Percentiles rank a stretch among this genome's conserved stretches.
Evolutionary conservation across 2,329 filamentous ascomycete genomes (phyloP).

Genomic region (Sarocladiaceae sp.): DNA sequence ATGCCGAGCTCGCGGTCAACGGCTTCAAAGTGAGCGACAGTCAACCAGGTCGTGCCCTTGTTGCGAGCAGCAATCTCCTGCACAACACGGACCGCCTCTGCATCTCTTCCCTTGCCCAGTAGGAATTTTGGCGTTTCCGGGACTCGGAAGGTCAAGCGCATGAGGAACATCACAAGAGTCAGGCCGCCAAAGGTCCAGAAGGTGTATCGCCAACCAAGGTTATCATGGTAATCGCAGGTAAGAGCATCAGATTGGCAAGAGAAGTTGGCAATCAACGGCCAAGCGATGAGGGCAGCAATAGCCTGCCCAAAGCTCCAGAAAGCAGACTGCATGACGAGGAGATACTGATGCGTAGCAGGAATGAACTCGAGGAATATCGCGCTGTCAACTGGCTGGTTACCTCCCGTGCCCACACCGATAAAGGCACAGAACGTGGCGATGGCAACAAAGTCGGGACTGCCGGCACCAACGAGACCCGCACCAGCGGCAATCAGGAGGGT

Average conservation of each 20-base stretch:
- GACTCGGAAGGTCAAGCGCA: slow-evolving; percentile 30
- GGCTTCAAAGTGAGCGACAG: slow-evolving; percentile 17
- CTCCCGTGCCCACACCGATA: slow-evolving; percentile 30
- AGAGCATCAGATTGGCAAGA: slow-evolving; percentile 25
- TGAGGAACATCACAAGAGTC: slow-evolving; percentile 29
- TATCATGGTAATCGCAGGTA: slow-evolving; percentile 23
- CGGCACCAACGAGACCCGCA: slow-evolving; percentile 52
- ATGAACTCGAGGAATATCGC: slow-evolving; percentile 40
- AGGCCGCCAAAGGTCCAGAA: slow-evolving; percentile 32
- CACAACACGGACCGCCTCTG: slow-evolving; percentile 36
- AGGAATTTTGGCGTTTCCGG: slow-evolving; percentile 35
- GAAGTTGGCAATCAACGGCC: slow-evolving; percentile 24
- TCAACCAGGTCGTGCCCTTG: slow-evolving; percentile 19
- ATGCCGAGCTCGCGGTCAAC: slow-evolving; percentile 16
- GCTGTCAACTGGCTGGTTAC: slow-evolving; percentile 37
- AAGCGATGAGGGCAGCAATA: slow-evolving; percentile 28
- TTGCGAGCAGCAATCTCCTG: slow-evolving; percentile 31
- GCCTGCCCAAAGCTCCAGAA: slow-evolving; percentile 35
- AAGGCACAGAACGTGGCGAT: slow-evolving; percentile 50
- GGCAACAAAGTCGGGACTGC: slow-evolving; percentile 51
- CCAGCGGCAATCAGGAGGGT: slow-evolving; percentile 53
- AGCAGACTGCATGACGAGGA: slow-evolving; percentile 34
- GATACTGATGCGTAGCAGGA: slow-evolving; percentile 33
- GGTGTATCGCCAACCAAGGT: slow-evolving; percentile 40
- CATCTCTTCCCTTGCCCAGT: slow-evolving; percentile 30